Evolutionary conservation across 352 stramenopile genomes (phyloP).

Genomic region (Globisporangium splendens): DNA sequence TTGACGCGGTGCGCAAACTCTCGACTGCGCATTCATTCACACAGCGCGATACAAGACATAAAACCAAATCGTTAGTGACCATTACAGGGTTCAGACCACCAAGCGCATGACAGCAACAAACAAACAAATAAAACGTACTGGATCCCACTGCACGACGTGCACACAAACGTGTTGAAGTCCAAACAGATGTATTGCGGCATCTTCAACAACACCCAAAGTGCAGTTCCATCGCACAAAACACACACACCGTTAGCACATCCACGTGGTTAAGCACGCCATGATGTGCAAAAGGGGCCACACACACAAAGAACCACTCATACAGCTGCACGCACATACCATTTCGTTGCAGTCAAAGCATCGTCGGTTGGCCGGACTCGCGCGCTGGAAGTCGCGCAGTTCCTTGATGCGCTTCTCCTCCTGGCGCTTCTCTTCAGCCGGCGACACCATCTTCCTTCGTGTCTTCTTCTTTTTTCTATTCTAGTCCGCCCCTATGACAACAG

Average conservation of each 20-base stretch:
- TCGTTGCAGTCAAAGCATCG: conserved; percentile 91
- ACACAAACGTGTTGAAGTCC: conserved; percentile 95
- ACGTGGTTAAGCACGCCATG: no score
- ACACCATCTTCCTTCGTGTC: background rate
- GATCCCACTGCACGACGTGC: conserved; percentile 91
- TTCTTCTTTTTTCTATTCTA: background rate
- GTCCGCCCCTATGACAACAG: no score
- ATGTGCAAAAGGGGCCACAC: no score
- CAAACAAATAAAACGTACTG: conserved; percentile 53
- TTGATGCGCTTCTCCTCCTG: conserved; percentile 82
- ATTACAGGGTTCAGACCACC: background rate
- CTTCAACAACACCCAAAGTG: conserved; percentile 21
- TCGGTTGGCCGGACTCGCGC: conserved; percentile 61
- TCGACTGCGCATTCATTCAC: conserved; percentile 36
- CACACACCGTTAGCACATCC: background rate
- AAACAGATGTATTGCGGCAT: conserved; percentile 91
- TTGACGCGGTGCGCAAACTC: conserved; percentile 93
- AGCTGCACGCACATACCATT: conserved; percentile 58
- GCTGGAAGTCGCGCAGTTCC: conserved; percentile 85
- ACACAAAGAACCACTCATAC: no score
- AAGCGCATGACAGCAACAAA: no score
- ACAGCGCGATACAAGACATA: background rate
- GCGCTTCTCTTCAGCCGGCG: conserved; percentile 64
- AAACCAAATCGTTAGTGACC: background rate
- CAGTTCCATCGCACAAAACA: background rate